Evolutionary conservation across 257 asterid genomes (phyloP).

Genomic region (Linaria vulgaris): DNA sequence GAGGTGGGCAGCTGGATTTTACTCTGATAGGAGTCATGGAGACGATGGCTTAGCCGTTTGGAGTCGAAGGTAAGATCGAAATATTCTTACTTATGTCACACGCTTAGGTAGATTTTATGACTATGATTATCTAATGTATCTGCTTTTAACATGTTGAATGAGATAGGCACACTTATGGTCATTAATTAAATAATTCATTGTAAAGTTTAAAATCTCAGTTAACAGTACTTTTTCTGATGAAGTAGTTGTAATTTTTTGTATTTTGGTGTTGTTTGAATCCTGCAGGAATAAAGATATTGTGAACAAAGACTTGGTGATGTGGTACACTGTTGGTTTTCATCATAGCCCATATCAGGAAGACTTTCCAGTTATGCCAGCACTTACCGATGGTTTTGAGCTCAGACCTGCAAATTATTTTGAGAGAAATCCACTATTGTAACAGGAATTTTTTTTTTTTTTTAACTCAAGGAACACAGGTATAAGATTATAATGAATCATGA

Average conservation of each 20-base stretch:
- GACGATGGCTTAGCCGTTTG: slow-evolving; percentile 69
- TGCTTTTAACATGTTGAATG: too few relatives aligned
- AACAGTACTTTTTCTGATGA: too few relatives aligned
- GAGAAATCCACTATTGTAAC: slow-evolving; percentile 43
- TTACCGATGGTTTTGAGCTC: slow-evolving; percentile 60
- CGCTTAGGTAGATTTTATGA: too few relatives aligned
- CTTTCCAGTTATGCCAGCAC: slow-evolving; percentile 63
- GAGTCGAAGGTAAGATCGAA: slow-evolving; percentile 44
- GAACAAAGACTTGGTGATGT: slow-evolving; percentile 64
- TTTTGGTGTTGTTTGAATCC: background rate
- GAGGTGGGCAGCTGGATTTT: slow-evolving; percentile 79
- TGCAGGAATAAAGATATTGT: slow-evolving; percentile 52
- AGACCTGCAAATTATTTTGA: slow-evolving; percentile 65
- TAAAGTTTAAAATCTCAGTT: too few relatives aligned
- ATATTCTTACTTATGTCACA: background rate
- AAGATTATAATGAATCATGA: slow-evolving; percentile 12
- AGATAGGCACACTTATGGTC: too few relatives aligned
- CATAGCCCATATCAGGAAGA: slow-evolving; percentile 70
- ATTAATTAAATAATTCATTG: too few relatives aligned
- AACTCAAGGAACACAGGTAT: too few relatives aligned
- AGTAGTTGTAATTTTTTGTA: too few relatives aligned
- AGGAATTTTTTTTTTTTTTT: background rate
- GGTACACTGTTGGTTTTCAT: slow-evolving; percentile 74
- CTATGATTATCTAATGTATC: too few relatives aligned
- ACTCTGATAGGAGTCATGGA: slow-evolving; percentile 62